A percentile compares a stretch with the other conserved stretches of the same genome.
These are phyloP conservation scores for Thelonectria blattea DNA, from an alignment of 2,329 filamentous ascomycete species.

Conservation along the genomic window DNA sequence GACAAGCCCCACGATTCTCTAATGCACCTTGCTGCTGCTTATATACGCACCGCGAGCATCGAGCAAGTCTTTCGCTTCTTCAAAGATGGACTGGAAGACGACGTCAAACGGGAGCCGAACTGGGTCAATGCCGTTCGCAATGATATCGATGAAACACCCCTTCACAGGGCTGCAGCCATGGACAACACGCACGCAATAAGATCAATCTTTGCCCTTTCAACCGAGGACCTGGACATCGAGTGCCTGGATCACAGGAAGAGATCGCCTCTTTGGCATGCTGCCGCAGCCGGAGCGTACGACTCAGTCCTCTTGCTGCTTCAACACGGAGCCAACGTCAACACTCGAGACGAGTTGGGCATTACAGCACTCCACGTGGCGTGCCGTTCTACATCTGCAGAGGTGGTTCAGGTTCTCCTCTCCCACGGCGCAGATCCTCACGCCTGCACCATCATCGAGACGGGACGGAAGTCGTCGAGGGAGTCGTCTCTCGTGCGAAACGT, in stretches of 20 bases:
- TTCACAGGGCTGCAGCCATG: conserved; percentile 1
- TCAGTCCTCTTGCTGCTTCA: not conserved
- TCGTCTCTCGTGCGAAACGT: not conserved
- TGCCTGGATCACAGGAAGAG: not conserved
- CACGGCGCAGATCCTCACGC: not conserved
- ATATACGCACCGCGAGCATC: not conserved
- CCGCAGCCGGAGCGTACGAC: not conserved
- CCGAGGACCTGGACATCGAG: not conserved
- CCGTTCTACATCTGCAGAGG: not conserved
- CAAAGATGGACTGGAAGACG: not conserved
- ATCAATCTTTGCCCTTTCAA: not conserved
- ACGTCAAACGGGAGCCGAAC: not conserved
- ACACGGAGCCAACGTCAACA: not conserved
- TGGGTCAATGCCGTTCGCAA: not conserved
- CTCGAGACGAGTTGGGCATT: not conserved
- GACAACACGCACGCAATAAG: not conserved
- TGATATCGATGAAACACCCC: not conserved
- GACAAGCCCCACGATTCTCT: not conserved
- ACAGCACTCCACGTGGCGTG: not conserved
- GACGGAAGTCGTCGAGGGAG: too few relatives aligned
- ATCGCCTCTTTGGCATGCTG: conserved; percentile 1
- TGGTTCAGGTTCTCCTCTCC: not conserved
- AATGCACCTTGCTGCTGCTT: conserved; percentile 1
- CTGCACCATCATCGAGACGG: not conserved
- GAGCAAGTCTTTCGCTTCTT: not conserved